These are phyloP conservation scores for Trichoderma pleuroti DNA, from an alignment of 2,329 filamentous ascomycete genomes.

Conservation along the genomic window DNA sequence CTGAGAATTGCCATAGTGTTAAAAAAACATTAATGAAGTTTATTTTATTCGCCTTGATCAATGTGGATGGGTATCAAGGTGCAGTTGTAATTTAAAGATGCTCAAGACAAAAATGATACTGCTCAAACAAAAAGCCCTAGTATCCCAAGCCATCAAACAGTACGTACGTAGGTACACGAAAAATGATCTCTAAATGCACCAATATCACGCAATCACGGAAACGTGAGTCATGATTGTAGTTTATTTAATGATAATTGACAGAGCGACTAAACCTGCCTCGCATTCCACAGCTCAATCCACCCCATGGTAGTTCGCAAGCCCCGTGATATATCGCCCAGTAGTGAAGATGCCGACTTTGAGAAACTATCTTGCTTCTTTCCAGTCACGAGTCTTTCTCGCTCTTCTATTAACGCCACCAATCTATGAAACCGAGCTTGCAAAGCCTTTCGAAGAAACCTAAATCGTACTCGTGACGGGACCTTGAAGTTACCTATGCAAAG, in stretches of 20 bases:
- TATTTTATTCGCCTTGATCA: not conserved
- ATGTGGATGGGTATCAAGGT: not conserved
- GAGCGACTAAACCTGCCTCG: not conserved
- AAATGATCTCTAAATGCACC: not conserved
- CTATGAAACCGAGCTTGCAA: slow-evolving; percentile 11
- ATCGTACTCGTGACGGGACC: not conserved
- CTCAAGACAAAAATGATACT: accelerated
- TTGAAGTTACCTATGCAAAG: slow-evolving; percentile 7
- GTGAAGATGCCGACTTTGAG: not conserved
- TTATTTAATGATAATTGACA: not conserved
- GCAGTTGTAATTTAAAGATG: not conserved
- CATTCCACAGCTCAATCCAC: slow-evolving; percentile 15
- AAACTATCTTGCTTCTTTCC: slow-evolving; percentile 8
- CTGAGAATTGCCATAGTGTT: too few relatives aligned
- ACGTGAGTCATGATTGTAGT: not conserved
- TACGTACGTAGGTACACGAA: not conserved
- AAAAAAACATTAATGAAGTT: too few relatives aligned
- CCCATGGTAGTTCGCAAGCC: slow-evolving; percentile 12
- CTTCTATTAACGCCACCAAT: not conserved
- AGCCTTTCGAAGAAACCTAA: not conserved
- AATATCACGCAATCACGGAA: not conserved
- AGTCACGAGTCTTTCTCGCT: not conserved
- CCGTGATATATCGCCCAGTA: slow-evolving; percentile 7
- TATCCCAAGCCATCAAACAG: not conserved
- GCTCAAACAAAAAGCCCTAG: not conserved